These are phyloP conservation scores for Schwanniomyces polymorphus DNA, from an alignment of 805 yeast genomes.

Conservation along the genomic window DNA sequence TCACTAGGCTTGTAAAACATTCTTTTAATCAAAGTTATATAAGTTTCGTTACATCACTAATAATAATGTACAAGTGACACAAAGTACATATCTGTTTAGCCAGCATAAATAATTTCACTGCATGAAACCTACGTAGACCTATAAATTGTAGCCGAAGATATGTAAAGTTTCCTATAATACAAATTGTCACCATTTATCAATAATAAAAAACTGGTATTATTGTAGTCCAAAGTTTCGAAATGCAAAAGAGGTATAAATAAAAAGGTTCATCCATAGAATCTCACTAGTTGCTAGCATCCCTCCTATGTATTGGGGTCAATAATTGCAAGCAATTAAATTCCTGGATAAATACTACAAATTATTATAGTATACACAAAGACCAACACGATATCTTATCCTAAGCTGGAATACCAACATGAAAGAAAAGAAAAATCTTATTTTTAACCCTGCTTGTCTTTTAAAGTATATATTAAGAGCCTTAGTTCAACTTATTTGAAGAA, in stretches of 20 bases:
- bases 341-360: conserved; percentile 69
- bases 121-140: background rate
- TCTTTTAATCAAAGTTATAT: too few relatives aligned
- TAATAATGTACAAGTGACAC: background rate
- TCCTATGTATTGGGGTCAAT: conserved; percentile 89
- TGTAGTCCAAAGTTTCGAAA: background rate
- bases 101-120: background rate
- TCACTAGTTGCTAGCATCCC: conserved; percentile 76
- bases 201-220: background rate
- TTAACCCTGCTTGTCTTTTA: too few relatives aligned
- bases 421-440: too few relatives aligned
- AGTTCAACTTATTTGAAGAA: too few relatives aligned
- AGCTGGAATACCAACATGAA: too few relatives aligned
- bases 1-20: too few relatives aligned
- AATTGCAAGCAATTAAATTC: conserved; percentile 88
- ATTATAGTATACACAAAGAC: too few relatives aligned
- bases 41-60: background rate
- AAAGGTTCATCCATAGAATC: background rate
- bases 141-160: background rate
- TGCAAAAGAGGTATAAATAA: background rate
- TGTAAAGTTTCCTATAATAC: background rate
- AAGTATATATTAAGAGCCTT: too few relatives aligned
- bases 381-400: too few relatives aligned
- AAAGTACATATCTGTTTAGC: too few relatives aligned
- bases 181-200: background rate